These are phyloP conservation scores for Rhizomucor pusillus DNA, from an alignment of 371 early-diverging fungal genomes.

Conservation along the genomic window DNA sequence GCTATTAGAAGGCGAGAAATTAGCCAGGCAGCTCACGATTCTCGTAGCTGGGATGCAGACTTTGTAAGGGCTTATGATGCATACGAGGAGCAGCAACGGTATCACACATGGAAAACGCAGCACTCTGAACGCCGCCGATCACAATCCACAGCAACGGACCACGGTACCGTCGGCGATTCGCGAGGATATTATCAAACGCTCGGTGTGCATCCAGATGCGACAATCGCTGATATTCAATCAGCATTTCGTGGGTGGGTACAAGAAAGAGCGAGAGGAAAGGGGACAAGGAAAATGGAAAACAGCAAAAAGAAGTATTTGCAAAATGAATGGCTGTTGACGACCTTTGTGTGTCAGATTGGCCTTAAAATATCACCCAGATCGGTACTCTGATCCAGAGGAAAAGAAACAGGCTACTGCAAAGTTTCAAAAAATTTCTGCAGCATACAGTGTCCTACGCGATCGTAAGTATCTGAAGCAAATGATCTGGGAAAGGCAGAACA, in stretches of 20 bases:
- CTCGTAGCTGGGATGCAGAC: slow-evolving; percentile 51
- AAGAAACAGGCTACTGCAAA: slow-evolving; percentile 52
- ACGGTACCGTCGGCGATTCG: slow-evolving; percentile 27
- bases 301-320: neutral
- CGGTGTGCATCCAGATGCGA: slow-evolving; percentile 41
- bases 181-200: slow-evolving; percentile 49
- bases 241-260: slow-evolving; percentile 58
- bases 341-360: slow-evolving; percentile 32
- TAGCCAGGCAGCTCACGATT: slow-evolving; percentile 40
- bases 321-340: neutral
- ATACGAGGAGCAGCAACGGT: slow-evolving; percentile 53
- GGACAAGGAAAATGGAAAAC: neutral
- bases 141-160: too few relatives aligned
- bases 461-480: slow-evolving; percentile 23
- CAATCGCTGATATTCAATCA: slow-evolving; percentile 56
- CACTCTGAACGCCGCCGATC: slow-evolving; percentile 25
- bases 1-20: slow-evolving; percentile 51
- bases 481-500: neutral
- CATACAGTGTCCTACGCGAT: slow-evolving; percentile 59
- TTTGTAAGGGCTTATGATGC: slow-evolving; percentile 56
- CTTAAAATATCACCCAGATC: slow-evolving; percentile 55
- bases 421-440: slow-evolving; percentile 56
- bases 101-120: slow-evolving; percentile 52
- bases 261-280: neutral
- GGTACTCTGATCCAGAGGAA: slow-evolving; percentile 48